Evolutionary conservation across 306 rosid species (phyloP).

Genomic region (Chamaecrista fasciculata): DNA sequence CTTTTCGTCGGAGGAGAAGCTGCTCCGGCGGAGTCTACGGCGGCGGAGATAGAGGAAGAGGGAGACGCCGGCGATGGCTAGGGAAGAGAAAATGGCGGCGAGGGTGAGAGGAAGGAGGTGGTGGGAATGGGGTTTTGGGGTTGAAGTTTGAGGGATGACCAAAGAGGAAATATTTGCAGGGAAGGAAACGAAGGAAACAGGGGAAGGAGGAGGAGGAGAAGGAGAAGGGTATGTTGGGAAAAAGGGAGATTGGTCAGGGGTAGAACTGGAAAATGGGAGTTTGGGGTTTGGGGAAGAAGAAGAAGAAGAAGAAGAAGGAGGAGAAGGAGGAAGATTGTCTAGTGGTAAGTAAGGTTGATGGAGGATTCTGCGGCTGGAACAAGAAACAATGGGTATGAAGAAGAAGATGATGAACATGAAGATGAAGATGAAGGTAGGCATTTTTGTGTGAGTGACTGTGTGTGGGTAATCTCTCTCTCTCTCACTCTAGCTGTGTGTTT

Average conservation of each 20-base stretch:
- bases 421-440: slow-evolving; percentile 40
- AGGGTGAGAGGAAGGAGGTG: slow-evolving; percentile 46
- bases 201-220: slow-evolving; percentile 64
- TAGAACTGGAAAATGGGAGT: slow-evolving; percentile 59
- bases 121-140: slow-evolving; percentile 35
- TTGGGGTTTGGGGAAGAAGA: slow-evolving; percentile 35
- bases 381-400: not conserved
- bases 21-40: slow-evolving; percentile 33
- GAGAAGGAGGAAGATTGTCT: slow-evolving; percentile 38
- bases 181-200: slow-evolving; percentile 67
- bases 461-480: too few relatives aligned
- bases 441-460: slow-evolving; percentile 31
- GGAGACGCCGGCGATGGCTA: slow-evolving; percentile 29
- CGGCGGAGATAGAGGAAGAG: slow-evolving; percentile 53
- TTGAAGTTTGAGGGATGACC: slow-evolving; percentile 53
- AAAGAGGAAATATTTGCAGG: slow-evolving; percentile 94
- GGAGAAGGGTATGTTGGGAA: slow-evolving; percentile 74
- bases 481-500: not conserved
- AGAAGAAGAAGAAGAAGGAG: slow-evolving; percentile 18
- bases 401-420: slow-evolving; percentile 33
- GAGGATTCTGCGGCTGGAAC: slow-evolving; percentile 49
- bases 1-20: slow-evolving; percentile 53
- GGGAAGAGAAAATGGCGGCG: slow-evolving; percentile 46
- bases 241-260: slow-evolving; percentile 56
- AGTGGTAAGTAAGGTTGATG: slow-evolving; percentile 59